Conservation (phyloP, 306 rosid genomes). For the Sophora flavescens region DNA sequence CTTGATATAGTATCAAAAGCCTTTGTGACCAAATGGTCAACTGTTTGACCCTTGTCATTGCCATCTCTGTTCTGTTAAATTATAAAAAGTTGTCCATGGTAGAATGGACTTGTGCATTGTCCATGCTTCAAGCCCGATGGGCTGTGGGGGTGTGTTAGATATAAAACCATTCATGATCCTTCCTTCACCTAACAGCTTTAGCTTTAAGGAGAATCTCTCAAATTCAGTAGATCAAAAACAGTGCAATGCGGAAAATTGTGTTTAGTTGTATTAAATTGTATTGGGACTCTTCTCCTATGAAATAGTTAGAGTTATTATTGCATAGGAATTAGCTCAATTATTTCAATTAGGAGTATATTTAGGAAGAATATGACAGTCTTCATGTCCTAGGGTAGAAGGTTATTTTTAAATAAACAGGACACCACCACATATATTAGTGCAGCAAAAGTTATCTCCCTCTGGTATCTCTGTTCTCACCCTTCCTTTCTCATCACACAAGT, state of each 20-base stretch:
- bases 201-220: background rate
- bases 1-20: background rate
- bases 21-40: background rate
- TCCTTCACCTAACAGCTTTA: background rate
- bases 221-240: no score
- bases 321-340: no score
- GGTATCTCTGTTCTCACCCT: constrained; percentile 25
- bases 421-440: background rate
- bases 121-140: background rate
- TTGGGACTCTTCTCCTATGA: no score
- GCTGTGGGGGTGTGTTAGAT: background rate
- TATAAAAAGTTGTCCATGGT: background rate
- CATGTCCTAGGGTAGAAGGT: background rate
- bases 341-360: background rate
- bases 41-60: background rate
- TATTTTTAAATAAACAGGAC: background rate
- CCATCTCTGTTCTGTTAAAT: background rate
- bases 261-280: no score
- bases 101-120: background rate
- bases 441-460: constrained; percentile 1
- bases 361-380: background rate
- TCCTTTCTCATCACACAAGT: constrained; percentile 4
- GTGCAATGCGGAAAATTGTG: no score
- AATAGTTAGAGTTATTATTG: no score
- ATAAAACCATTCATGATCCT: background rate